These are phyloP conservation scores for Echinochloa phyllopogon DNA, from an alignment of 176 grass and related monocot genomes.

Conservation along the genomic window DNA sequence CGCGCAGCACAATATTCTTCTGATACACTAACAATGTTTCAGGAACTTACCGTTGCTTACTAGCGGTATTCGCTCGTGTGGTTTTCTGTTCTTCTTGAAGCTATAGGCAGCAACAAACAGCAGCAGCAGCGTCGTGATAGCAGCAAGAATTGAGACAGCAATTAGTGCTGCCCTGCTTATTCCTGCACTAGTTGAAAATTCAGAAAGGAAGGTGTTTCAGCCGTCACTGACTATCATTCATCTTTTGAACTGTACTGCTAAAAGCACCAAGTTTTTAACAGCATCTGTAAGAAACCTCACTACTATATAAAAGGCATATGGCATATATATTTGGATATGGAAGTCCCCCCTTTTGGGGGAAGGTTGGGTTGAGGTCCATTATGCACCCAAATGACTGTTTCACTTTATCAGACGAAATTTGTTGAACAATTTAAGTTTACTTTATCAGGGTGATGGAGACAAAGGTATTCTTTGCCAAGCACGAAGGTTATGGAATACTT, in stretches of 20 bases:
- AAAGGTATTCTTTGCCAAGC: too few relatives aligned
- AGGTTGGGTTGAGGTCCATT: neutral
- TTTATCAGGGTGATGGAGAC: too few relatives aligned
- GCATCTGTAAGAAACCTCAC: neutral
- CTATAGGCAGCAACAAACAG: conserved; percentile 23
- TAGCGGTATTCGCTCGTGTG: neutral
- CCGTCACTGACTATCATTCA: neutral
- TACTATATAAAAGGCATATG: neutral
- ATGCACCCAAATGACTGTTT: neutral
- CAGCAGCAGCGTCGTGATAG: conserved; percentile 25
- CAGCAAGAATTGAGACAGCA: conserved; percentile 24
- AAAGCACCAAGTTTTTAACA: neutral
- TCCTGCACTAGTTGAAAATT: too few relatives aligned
- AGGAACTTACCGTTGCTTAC: neutral
- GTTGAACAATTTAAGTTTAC: too few relatives aligned
- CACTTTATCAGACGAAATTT: too few relatives aligned
- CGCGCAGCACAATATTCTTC: neutral
- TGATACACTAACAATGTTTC: neutral
- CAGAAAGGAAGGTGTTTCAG: neutral
- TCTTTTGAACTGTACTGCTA: neutral
- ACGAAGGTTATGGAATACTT: too few relatives aligned
- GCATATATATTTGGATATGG: neutral
- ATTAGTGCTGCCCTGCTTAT: conserved; percentile 23
- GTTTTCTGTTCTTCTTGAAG: conserved; percentile 17
- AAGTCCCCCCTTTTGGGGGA: neutral